Evolutionary conservation across 139 green algal species (phyloP).

Genomic region (Tetradesmus obliquus): DNA sequence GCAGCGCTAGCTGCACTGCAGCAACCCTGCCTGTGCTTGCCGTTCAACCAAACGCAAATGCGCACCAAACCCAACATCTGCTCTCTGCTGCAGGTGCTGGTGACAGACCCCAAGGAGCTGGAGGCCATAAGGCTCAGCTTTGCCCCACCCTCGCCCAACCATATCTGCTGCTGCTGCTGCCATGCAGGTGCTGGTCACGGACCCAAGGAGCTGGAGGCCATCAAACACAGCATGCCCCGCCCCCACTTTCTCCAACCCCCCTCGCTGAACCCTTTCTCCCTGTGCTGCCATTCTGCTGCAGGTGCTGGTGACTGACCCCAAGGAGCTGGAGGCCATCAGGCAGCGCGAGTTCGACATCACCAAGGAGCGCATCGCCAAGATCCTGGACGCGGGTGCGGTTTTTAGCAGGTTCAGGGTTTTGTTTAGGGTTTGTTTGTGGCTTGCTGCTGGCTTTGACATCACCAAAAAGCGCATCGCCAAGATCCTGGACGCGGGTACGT

Average conservation of each 20-base stretch:
- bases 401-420: not conserved
- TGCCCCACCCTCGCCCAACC: too few relatives aligned
- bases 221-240: not conserved
- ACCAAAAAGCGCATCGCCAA: slow-evolving; percentile 95
- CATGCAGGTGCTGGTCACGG: slow-evolving; percentile 7
- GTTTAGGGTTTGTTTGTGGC: not conserved
- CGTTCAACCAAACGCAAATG: too few relatives aligned
- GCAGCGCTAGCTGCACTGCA: too few relatives aligned
- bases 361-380: slow-evolving; percentile 94
- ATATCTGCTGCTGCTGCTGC: slow-evolving; percentile 43
- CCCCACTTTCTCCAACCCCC: not conserved
- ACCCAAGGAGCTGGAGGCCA: slow-evolving; percentile 91
- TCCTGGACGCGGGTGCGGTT: slow-evolving; percentile 83
- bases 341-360: slow-evolving; percentile 97
- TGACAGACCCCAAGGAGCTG: slow-evolving; percentile 92
- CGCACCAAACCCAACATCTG: too few relatives aligned
- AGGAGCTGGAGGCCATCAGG: slow-evolving; percentile 96
- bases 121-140: slow-evolving; percentile 68
- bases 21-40: too few relatives aligned
- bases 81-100: not conserved
- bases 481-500: slow-evolving; percentile 87
- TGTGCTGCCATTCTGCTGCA: too few relatives aligned
- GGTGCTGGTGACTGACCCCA: slow-evolving; percentile 94
- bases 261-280: not conserved
- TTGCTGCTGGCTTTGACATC: slow-evolving; percentile 62